phyloP scores from a whole-genome alignment of 768 basidiomycete genomes.

The Infundibulicybe gibba region DNA sequence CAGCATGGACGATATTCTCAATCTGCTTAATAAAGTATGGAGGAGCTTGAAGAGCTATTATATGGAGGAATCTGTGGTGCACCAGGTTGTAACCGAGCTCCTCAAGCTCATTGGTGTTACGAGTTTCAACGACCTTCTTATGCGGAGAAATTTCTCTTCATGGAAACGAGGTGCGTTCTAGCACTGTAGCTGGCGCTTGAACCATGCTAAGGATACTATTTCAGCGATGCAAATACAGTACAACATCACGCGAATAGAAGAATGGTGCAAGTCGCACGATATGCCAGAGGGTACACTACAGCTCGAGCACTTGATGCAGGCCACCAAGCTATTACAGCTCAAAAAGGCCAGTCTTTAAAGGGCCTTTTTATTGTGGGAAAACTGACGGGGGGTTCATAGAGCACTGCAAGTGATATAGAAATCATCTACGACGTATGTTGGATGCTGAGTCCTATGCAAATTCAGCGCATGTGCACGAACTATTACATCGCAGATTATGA shows the following conservation, averaged over 20 bases:
- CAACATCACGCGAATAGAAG: slow-evolving; percentile 95
- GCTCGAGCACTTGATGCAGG: slow-evolving; percentile 99
- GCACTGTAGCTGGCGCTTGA: background rate
- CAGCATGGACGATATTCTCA: slow-evolving; percentile 98
- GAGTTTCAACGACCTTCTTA: slow-evolving; percentile 96
- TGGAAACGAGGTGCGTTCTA: slow-evolving; percentile 90
- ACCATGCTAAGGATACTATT: background rate
- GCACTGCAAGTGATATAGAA: slow-evolving; percentile 92
- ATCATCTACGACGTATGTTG: slow-evolving; percentile 99
- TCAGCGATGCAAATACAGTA: slow-evolving; percentile 99
- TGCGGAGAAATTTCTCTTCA: slow-evolving; percentile 98
- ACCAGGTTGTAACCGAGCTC: slow-evolving; percentile 92
- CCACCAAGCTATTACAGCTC: slow-evolving; percentile 94
- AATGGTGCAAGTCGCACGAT: slow-evolving; percentile 99
- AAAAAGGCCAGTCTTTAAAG: slow-evolving; percentile 69
- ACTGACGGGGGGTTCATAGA: slow-evolving; percentile 38
- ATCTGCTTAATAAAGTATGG: slow-evolving; percentile 96
- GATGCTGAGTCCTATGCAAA: slow-evolving; percentile 99
- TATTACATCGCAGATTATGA: slow-evolving; percentile 99
- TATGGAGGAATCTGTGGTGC: slow-evolving; percentile 95
- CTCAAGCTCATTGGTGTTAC: slow-evolving; percentile 95
- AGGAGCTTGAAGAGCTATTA: slow-evolving; percentile 98
- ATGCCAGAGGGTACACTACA: slow-evolving; percentile 99
- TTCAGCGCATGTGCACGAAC: slow-evolving; percentile 98
- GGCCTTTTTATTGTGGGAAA: background rate